Percentiles rank a stretch among this genome's conserved stretches.
phyloP scores from a whole-genome alignment of 164 flowering plant genomes.

The Sedum album region DNA sequence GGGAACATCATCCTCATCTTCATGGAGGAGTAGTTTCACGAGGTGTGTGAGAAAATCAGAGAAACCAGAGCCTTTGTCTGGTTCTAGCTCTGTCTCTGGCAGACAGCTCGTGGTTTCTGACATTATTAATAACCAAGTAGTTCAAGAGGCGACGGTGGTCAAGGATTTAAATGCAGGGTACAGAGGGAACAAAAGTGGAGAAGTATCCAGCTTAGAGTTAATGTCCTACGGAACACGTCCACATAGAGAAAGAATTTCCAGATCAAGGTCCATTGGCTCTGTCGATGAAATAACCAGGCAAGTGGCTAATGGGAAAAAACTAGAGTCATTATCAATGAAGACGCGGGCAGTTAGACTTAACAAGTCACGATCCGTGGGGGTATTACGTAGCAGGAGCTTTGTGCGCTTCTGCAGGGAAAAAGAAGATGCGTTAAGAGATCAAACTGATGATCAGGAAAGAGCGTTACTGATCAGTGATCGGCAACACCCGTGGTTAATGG shows the following conservation, averaged over 20 bases:
- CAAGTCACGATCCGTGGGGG: constrained; percentile 62
- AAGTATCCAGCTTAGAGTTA: constrained; percentile 24
- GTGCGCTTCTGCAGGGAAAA: constrained; percentile 11
- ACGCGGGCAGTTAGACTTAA: constrained; percentile 30
- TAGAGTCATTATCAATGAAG: constrained; percentile 23
- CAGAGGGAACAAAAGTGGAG: constrained; percentile 34
- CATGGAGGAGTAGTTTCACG: constrained; percentile 26
- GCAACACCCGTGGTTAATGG: not conserved
- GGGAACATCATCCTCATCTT: constrained; percentile 19
- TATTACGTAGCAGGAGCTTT: constrained; percentile 21
- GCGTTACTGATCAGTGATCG: not conserved
- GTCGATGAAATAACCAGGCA: not conserved
- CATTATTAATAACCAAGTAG: constrained; percentile 17
- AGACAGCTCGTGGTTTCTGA: not conserved
- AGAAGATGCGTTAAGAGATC: constrained; percentile 14
- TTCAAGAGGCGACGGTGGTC: constrained; percentile 18
- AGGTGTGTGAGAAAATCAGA: constrained; percentile 27
- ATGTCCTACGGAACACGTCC: constrained; percentile 2
- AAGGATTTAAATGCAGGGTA: constrained; percentile 20
- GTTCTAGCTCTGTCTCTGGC: constrained; percentile 4
- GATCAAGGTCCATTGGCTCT: constrained; percentile 14
- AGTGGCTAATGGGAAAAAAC: constrained; percentile 11
- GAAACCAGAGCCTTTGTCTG: not conserved
- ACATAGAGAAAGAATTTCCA: constrained; percentile 19
- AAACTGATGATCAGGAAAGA: not conserved